phyloP scores from a whole-genome alignment of 1,284 basidiomycete genomes.

The Salmacisia buchloeana region DNA sequence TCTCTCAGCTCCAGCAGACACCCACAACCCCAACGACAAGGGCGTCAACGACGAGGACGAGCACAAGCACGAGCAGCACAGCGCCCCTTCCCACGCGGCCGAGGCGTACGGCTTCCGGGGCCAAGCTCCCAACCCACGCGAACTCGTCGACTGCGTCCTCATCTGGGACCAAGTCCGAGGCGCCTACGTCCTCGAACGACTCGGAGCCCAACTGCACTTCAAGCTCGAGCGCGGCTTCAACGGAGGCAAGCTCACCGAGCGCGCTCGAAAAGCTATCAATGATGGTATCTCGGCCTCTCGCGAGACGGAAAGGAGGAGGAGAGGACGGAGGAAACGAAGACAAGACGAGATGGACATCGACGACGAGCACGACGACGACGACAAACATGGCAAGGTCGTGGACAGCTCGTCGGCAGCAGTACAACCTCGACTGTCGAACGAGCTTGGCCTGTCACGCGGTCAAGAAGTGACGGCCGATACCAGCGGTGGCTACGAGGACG shows the following conservation, averaged over 20 bases:
- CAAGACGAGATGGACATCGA: no score
- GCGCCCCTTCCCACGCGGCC: neutral
- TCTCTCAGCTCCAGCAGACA: neutral
- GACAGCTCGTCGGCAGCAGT: no score
- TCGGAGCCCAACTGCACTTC: neutral
- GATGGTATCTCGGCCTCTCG: neutral
- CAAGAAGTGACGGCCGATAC: no score
- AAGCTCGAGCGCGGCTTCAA: conserved; percentile 7
- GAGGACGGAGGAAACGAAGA: neutral
- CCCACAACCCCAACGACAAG: neutral
- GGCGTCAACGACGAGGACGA: neutral
- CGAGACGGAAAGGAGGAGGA: neutral
- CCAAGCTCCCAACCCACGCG: neutral
- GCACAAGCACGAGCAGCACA: neutral
- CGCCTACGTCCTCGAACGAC: neutral
- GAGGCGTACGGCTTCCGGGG: conserved; percentile 3
- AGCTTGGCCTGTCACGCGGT: no score
- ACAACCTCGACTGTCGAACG: no score
- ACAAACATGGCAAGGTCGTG: no score
- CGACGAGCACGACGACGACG: no score
- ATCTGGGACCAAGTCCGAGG: neutral
- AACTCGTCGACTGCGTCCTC: conserved; percentile 2
- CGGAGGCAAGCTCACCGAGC: neutral
- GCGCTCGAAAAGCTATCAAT: neutral
- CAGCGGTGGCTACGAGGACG: neutral